Percentiles rank a stretch among this genome's conserved stretches.
phyloP scores from a whole-genome alignment of 2,329 filamentous ascomycete species.

The Xylariaceae sp. region DNA sequence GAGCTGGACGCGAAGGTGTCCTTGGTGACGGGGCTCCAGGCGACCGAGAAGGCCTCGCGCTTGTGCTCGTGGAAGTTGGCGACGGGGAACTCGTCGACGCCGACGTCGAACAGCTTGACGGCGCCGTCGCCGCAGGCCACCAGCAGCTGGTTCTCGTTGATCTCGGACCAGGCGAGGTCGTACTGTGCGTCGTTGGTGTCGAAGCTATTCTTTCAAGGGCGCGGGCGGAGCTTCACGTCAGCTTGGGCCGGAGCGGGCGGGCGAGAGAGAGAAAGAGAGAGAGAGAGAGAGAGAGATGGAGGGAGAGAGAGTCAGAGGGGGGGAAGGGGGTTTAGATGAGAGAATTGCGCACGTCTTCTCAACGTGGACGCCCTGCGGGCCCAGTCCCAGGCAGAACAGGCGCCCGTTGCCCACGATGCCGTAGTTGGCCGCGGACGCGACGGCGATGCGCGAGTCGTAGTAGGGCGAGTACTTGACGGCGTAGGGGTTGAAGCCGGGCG shows the following conservation, averaged over 20 bases:
- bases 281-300: no score
- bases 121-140: constrained; percentile 88
- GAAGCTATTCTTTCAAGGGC: constrained; percentile 59
- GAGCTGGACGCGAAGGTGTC: constrained; percentile 85
- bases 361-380: constrained; percentile 72
- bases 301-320: no score
- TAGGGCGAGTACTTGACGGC: constrained; percentile 98
- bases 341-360: constrained; percentile 62
- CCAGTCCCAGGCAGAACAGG: constrained; percentile 76
- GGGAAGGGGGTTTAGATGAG: no score
- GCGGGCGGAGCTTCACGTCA: constrained; percentile 2
- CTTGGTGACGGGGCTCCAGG: constrained; percentile 88
- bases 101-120: constrained; percentile 87
- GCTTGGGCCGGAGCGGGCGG: background rate
- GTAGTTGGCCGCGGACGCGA: constrained; percentile 88
- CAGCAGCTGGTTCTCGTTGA: constrained; percentile 90
- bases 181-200: constrained; percentile 97
- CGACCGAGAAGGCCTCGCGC: constrained; percentile 83
- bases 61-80: constrained; percentile 91
- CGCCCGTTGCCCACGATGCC: constrained; percentile 94
- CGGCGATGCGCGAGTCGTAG: constrained; percentile 89
- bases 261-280: no score
- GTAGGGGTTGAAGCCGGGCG: constrained; percentile 90
- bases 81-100: constrained; percentile 72
- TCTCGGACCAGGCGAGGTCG: constrained; percentile 90